Conservation (phyloP, 2,329 filamentous ascomycete genomes). For the Fusarium devonianum region DNA sequence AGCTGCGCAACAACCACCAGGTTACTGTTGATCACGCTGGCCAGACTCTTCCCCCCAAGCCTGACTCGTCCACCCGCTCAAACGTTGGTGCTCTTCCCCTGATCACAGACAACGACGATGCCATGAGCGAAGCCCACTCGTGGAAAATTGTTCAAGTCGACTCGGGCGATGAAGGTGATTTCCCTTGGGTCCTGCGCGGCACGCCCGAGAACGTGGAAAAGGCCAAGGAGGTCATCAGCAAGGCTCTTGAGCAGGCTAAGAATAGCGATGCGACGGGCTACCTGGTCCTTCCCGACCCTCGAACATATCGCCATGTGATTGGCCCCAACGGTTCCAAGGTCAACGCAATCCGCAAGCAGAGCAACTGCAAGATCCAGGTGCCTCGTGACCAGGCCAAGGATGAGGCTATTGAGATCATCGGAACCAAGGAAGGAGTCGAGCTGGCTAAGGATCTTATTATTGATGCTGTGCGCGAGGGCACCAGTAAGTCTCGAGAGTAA, state of each 20-base stretch:
- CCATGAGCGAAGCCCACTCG: constrained; percentile 72
- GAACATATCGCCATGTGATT: constrained; percentile 88
- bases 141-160: constrained; percentile 79
- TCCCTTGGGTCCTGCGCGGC: constrained; percentile 90
- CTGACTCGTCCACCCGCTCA: constrained; percentile 60
- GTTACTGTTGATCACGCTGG: constrained; percentile 93
- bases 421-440: constrained; percentile 80
- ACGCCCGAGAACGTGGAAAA: constrained; percentile 79
- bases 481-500: constrained; percentile 47
- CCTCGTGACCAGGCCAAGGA: constrained; percentile 77
- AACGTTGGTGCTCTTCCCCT: constrained; percentile 77
- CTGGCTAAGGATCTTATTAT: constrained; percentile 89
- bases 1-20: constrained; percentile 82
- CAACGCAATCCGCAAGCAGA: constrained; percentile 90
- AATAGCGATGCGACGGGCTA: constrained; percentile 81
- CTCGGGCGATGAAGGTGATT: constrained; percentile 71
- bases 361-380: constrained; percentile 92
- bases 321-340: constrained; percentile 90
- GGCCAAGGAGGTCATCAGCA: constrained; percentile 76
- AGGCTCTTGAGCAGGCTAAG: constrained; percentile 74
- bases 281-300: constrained; percentile 86
- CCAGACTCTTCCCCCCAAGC: constrained; percentile 75
- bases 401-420: constrained; percentile 91
- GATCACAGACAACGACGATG: constrained; percentile 84
- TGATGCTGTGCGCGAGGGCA: constrained; percentile 75